Conservation (phyloP, 306 rosid genomes). For the Betula pendula region DNA sequence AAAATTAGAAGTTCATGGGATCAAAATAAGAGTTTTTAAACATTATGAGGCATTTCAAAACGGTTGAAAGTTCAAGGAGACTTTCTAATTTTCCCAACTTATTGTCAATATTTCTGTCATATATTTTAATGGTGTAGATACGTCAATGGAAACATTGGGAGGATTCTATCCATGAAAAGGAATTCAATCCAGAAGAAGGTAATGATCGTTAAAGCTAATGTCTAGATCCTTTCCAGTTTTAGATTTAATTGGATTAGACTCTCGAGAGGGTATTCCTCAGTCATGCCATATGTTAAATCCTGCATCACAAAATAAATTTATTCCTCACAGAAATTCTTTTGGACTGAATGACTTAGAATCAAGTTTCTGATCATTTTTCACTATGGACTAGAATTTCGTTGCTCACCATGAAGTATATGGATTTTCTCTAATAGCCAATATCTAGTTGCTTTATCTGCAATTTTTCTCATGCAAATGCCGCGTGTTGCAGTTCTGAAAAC, state of each 20-base stretch:
- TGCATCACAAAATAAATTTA: not conserved
- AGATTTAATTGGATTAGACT: no score
- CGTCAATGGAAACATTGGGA: slow-evolving; percentile 43
- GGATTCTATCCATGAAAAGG: slow-evolving; percentile 30
- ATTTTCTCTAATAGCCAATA: not conserved
- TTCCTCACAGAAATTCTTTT: not conserved
- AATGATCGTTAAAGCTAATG: not conserved
- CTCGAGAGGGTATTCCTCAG: not conserved
- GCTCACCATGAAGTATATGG: no score
- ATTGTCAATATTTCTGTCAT: not conserved
- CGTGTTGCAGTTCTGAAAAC: slow-evolving; percentile 21
- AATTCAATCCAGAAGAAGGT: slow-evolving; percentile 30
- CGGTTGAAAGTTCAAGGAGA: no score
- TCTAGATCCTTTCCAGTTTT: not conserved
- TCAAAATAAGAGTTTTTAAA: no score
- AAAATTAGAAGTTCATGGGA: no score
- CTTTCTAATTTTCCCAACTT: no score
- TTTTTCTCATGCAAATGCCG: not conserved
- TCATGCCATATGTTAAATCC: not conserved
- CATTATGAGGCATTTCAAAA: no score
- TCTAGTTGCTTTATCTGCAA: not conserved
- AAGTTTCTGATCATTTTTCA: not conserved
- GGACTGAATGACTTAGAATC: not conserved
- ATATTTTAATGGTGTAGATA: slow-evolving; percentile 23
- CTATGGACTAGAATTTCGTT: not conserved